phyloP scores from a whole-genome alignment of 805 yeast genomes.

The Nakazawaea siamensis region DNA sequence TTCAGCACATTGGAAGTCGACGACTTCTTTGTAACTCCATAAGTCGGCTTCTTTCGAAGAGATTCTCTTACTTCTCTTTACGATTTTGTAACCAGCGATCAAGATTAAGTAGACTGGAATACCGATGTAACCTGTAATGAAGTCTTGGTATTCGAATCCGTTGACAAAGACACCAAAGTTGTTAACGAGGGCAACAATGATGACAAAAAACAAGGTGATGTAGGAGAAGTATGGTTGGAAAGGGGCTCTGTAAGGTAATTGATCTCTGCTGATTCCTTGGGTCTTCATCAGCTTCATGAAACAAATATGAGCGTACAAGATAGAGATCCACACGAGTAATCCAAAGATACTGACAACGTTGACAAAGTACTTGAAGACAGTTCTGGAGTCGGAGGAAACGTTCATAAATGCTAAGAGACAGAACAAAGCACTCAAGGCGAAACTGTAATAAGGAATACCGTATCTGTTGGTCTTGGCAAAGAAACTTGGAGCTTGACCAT shows the following conservation, averaged over 20 bases:
- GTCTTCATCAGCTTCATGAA: slow-evolving; percentile 36
- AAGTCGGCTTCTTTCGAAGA: slow-evolving; percentile 53
- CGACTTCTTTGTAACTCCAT: slow-evolving; percentile 44
- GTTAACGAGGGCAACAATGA: slow-evolving; percentile 29
- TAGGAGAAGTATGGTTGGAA: slow-evolving; percentile 38
- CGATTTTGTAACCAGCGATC: slow-evolving; percentile 50
- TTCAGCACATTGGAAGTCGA: slow-evolving; percentile 34
- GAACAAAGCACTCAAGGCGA: slow-evolving; percentile 27
- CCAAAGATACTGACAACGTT: slow-evolving; percentile 56
- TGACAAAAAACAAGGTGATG: slow-evolving; percentile 29
- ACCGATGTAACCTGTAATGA: slow-evolving; percentile 63
- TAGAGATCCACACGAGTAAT: slow-evolving; percentile 65
- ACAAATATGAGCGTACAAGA: slow-evolving; percentile 40
- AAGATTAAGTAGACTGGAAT: slow-evolving; percentile 48
- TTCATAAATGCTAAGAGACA: slow-evolving; percentile 36
- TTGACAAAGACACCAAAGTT: slow-evolving; percentile 37
- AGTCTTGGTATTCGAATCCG: slow-evolving; percentile 42
- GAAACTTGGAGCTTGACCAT: slow-evolving; percentile 35
- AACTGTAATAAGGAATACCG: slow-evolving; percentile 38
- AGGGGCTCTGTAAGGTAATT: slow-evolving; percentile 32
- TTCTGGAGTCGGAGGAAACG: slow-evolving; percentile 26
- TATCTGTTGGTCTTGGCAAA: slow-evolving; percentile 30
- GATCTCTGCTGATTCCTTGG: slow-evolving; percentile 32
- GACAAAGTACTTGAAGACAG: slow-evolving; percentile 32
- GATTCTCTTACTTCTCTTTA: slow-evolving; percentile 38